Percentiles rank a stretch among this genome's conserved stretches.
phyloP scores from a whole-genome alignment of 106 monocot species.

The Allium cepa region DNA sequence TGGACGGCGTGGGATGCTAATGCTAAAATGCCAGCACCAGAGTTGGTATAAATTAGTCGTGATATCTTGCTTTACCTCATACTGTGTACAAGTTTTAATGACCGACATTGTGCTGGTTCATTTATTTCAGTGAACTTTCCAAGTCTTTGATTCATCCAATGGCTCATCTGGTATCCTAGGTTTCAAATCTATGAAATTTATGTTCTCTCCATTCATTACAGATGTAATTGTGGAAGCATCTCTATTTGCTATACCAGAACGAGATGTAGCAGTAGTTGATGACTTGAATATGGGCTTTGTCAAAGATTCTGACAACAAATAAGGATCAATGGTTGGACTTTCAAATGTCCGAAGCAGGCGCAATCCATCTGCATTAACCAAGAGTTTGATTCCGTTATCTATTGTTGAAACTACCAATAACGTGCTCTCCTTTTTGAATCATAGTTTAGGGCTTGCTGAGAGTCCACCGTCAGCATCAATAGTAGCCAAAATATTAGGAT shows the following conservation, averaged over 20 bases:
- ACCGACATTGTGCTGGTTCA: slow-evolving; percentile 74
- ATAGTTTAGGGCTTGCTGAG: slow-evolving; percentile 55
- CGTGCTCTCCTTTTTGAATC: slow-evolving; percentile 78
- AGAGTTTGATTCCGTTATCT: slow-evolving; percentile 78
- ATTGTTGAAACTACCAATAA: slow-evolving; percentile 71
- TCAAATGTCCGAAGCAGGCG: slow-evolving; percentile 57
- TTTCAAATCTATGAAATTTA: slow-evolving; percentile 63
- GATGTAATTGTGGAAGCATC: slow-evolving; percentile 32
- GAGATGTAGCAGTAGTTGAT: slow-evolving; percentile 27
- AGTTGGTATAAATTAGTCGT: slow-evolving; percentile 70
- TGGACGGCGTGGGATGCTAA: slow-evolving; percentile 72
- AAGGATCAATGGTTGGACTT: slow-evolving; percentile 48
- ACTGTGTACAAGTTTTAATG: slow-evolving; percentile 63
- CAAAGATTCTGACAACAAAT: slow-evolving; percentile 16
- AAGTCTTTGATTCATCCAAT: slow-evolving; percentile 73
- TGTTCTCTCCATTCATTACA: slow-evolving; percentile 64
- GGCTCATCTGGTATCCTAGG: slow-evolving; percentile 68
- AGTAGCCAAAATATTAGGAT: slow-evolving; percentile 43
- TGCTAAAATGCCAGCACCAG: slow-evolving; percentile 62
- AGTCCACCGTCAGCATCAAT: slow-evolving; percentile 62
- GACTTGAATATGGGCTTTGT: slow-evolving; percentile 64
- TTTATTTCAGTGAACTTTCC: slow-evolving; percentile 84
- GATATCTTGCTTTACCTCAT: slow-evolving; percentile 75
- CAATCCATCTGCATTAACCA: slow-evolving; percentile 81
- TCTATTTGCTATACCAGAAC: slow-evolving; percentile 45